Percentiles rank a stretch among this genome's conserved stretches.
Conservation (phyloP, 495 filamentous ascomycete genomes). For the Talaromyces wortmannii region DNA sequence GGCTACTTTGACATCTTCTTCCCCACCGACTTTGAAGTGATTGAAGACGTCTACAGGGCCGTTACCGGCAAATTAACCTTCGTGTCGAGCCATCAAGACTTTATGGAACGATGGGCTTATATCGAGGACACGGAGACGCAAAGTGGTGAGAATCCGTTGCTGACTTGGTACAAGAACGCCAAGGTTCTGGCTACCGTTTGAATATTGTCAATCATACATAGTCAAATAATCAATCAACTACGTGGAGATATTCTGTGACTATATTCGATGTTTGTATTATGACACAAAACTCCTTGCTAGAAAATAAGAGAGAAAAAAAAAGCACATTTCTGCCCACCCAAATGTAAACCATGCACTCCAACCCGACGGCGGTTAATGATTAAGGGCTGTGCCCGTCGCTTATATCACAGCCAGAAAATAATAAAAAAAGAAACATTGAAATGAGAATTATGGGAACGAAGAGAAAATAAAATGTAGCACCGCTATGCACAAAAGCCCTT, state of each 20-base stretch:
- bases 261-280: too few relatives aligned
- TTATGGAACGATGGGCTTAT: slow-evolving; percentile 80
- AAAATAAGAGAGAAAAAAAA: too few relatives aligned
- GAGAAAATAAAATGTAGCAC: neutral
- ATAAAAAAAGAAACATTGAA: too few relatives aligned
- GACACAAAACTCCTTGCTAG: too few relatives aligned
- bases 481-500: too few relatives aligned
- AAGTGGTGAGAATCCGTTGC: slow-evolving; percentile 87
- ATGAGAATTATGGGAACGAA: neutral
- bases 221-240: too few relatives aligned
- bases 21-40: slow-evolving; percentile 84
- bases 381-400: too few relatives aligned
- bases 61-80: slow-evolving; percentile 86
- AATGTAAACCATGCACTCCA: neutral
- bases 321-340: too few relatives aligned
- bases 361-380: too few relatives aligned
- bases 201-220: neutral
- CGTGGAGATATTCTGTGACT: too few relatives aligned
- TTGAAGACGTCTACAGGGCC: slow-evolving; percentile 84
- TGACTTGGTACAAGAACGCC: slow-evolving; percentile 93
- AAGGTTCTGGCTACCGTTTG: slow-evolving; percentile 81
- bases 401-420: too few relatives aligned
- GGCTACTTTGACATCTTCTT: slow-evolving; percentile 99
- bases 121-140: slow-evolving; percentile 81
- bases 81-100: slow-evolving; percentile 82